Base-by-base conservation (phyloP, 495 filamentous ascomycete species). In the Paragyromitra xinjiangensis region DNA sequence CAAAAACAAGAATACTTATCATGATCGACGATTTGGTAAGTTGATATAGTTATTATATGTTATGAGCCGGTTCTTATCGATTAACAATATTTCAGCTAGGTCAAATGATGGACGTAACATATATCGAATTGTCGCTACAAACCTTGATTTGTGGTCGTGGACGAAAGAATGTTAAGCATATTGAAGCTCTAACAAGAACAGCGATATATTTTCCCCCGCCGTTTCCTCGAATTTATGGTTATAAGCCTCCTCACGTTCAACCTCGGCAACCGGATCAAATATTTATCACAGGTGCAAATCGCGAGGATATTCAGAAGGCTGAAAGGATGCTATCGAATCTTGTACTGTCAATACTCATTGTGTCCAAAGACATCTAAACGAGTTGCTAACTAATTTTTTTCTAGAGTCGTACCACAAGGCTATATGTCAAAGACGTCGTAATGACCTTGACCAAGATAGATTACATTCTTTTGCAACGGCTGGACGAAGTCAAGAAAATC, bases 171-270 rank as follows among this genome's bases (percentile, higher is more conserved):
- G 95, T 99, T 84, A 97, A 98, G 86, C 85, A 94, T 65, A 97
- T 99, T 80, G 95, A 99, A 83, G 94, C 95, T 14, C 88, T 91
- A 24, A 97, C 95, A 14, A 92, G 92, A 79, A 97, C 96, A 14
- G 95, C 95, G 48, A 98, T 99, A 75, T 99, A 98, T 84, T 97
- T 99, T 81, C 95, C 95, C 22, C 94, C 94, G 1, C 92, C 94
- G 6, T 98, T 98, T 80, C 93, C 94, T 29, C 89, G 89, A 53
- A 89, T 97, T 45, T 97, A 94, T 82, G 91, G 93, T 53, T 98
- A 97, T 81, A 92, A 89, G 44, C 94, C 96, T 1, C 90, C 88
- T 29, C 91, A 91, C 66, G 92, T 93, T 24, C 87, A 89, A 67
- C 89, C 91, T 70, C 89, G 95, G 73, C 91, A 94, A 51, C 90